phyloP scores from a whole-genome alignment of 2,329 filamentous ascomycete genomes.

The Fusarium sp. region DNA sequence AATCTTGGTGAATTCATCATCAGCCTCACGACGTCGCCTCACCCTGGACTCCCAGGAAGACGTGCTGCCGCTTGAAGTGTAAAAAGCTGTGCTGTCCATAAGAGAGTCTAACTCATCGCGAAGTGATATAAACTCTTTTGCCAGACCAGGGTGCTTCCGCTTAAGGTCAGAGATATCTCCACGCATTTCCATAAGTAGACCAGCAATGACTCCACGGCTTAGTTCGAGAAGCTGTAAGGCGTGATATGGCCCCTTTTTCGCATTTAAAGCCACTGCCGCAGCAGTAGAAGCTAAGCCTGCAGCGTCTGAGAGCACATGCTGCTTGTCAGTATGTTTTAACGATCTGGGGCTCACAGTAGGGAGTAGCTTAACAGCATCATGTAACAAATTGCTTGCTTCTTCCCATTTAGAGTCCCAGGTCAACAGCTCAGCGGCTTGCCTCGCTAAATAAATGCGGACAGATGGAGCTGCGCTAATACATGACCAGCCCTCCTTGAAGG shows the following conservation, averaged over 20 bases:
- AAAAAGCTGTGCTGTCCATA: background rate
- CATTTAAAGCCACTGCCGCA: background rate
- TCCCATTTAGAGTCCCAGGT: background rate
- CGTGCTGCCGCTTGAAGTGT: rapidly evolving
- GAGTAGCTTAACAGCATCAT: background rate
- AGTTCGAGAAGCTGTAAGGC: background rate
- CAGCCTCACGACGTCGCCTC: background rate
- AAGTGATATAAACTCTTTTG: background rate
- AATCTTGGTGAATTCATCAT: background rate
- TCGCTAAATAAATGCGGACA: background rate
- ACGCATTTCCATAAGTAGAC: background rate
- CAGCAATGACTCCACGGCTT: background rate
- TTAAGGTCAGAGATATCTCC: background rate
- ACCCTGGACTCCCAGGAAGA: background rate
- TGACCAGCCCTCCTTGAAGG: background rate
- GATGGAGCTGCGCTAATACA: background rate
- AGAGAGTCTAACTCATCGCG: rapidly evolving
- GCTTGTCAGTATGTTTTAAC: background rate
- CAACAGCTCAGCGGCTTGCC: background rate
- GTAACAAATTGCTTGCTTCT: rapidly evolving
- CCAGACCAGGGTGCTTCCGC: background rate
- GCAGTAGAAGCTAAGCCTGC: background rate
- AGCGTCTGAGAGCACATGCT: background rate
- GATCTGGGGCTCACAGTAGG: background rate
- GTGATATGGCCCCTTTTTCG: background rate